These are phyloP conservation scores for Solanum bulbocastanum DNA, from an alignment of 257 asterid genomes.

Conservation along the genomic window DNA sequence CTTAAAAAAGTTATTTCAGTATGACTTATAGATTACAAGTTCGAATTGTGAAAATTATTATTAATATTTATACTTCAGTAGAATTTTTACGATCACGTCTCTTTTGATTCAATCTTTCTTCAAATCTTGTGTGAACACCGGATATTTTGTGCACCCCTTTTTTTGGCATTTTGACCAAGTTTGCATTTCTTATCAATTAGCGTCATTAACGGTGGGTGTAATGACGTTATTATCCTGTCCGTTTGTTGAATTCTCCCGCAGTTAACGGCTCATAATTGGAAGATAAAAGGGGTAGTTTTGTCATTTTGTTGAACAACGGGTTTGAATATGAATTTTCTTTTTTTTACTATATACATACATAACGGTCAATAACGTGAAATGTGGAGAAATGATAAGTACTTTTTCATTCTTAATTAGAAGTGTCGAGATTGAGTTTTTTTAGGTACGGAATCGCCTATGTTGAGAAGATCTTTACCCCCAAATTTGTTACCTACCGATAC, in stretches of 20 bases:
- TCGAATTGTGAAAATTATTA: not conserved
- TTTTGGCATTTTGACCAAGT: not conserved
- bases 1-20: not conserved
- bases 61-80: not conserved
- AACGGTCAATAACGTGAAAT: not conserved
- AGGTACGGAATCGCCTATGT: rapidly evolving
- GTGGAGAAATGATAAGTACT: not conserved
- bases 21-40: not conserved
- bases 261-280: conserved; percentile 7
- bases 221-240: conserved; percentile 18
- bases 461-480: not conserved
- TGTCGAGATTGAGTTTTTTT: not conserved
- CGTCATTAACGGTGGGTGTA: not conserved
- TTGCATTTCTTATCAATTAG: not conserved
- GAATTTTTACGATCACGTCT: rapidly evolving
- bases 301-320: not conserved
- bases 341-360: too few species aligned
- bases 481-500: not conserved
- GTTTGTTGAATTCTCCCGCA: conserved; percentile 3
- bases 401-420: not conserved
- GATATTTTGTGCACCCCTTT: not conserved
- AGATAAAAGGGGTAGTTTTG: conserved; percentile 12
- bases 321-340: not conserved
- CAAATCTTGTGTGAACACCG: rapidly evolving
- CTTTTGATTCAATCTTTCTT: rapidly evolving